Conservation (phyloP, 495 filamentous ascomycete species). For the Penicillium coprophilum region DNA sequence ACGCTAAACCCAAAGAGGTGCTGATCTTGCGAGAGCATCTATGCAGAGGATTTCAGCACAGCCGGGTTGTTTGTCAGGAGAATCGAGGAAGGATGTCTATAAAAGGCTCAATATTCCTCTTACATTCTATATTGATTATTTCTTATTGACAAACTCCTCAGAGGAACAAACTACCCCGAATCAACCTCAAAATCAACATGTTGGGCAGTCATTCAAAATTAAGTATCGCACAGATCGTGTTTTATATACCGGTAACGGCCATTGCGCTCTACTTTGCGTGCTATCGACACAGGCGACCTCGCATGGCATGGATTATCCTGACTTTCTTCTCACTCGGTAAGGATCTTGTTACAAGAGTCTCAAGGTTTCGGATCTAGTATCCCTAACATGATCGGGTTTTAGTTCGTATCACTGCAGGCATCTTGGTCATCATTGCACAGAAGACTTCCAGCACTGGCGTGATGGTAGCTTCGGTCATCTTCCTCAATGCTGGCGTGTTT, state of each 20-base stretch:
- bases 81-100: too few species aligned
- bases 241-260: conserved; percentile 24
- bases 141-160: neutral
- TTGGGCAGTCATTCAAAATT: conserved; percentile 25
- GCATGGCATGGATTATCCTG: conserved; percentile 8
- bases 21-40: too few species aligned
- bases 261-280: conserved; percentile 17
- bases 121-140: too few species aligned
- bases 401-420: conserved; percentile 26
- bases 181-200: conserved; percentile 15
- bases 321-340: neutral
- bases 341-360: too few species aligned
- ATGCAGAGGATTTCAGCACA: too few species aligned
- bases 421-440: conserved; percentile 25
- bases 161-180: neutral
- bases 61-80: too few species aligned
- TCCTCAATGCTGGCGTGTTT: conserved; percentile 29
- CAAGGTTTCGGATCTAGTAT: neutral
- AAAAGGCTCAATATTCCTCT: too few species aligned
- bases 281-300: conserved; percentile 24
- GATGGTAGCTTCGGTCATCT: conserved; percentile 24
- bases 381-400: neutral
- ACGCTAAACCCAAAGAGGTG: too few species aligned
- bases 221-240: conserved; percentile 28
- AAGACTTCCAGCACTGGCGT: conserved; percentile 21